Conservation (phyloP, 768 basidiomycete genomes). For the Lentinus tigrinus region DNA sequence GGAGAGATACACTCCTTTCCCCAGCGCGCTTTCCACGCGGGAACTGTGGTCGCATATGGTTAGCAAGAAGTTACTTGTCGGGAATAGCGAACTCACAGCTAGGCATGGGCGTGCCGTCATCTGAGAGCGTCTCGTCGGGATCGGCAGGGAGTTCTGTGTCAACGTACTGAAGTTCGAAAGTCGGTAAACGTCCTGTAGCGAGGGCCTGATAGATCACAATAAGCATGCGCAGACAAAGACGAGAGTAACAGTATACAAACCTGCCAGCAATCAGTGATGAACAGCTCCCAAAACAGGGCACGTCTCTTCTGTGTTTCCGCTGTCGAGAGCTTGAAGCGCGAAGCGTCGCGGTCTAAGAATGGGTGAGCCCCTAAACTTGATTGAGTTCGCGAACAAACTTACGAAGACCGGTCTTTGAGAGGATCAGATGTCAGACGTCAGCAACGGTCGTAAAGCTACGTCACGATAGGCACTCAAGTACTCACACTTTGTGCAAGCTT, state of each 20-base stretch:
- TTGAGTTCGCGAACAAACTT: conserved; percentile 32
- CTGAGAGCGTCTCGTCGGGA: conserved; percentile 51
- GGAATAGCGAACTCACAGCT: conserved; percentile 41
- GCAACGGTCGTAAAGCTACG: conserved; percentile 46
- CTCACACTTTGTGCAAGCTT: conserved; percentile 63
- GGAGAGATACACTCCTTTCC: conserved; percentile 50
- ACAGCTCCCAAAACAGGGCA: conserved; percentile 67
- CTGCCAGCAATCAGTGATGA: conserved; percentile 50
- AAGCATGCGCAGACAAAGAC: neutral
- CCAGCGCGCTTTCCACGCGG: conserved; percentile 56
- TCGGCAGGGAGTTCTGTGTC: conserved; percentile 55
- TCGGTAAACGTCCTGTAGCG: conserved; percentile 40
- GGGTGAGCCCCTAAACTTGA: conserved; percentile 19
- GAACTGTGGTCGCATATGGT: conserved; percentile 36
- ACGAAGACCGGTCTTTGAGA: conserved; percentile 35
- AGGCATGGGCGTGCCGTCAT: conserved; percentile 50
- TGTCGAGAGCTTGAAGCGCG: conserved; percentile 63
- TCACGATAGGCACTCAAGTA: conserved; percentile 9
- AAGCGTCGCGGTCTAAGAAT: conserved; percentile 62
- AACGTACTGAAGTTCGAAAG: conserved; percentile 38
- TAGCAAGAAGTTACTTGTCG: conserved; percentile 56
- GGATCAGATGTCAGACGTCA: conserved; percentile 46
- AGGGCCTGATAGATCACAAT: conserved; percentile 40
- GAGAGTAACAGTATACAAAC: conserved; percentile 36
- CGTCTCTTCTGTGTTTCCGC: conserved; percentile 66